phyloP scores from a whole-genome alignment of 2,329 filamentous ascomycete species.

The Keithomyces neogunnii region DNA sequence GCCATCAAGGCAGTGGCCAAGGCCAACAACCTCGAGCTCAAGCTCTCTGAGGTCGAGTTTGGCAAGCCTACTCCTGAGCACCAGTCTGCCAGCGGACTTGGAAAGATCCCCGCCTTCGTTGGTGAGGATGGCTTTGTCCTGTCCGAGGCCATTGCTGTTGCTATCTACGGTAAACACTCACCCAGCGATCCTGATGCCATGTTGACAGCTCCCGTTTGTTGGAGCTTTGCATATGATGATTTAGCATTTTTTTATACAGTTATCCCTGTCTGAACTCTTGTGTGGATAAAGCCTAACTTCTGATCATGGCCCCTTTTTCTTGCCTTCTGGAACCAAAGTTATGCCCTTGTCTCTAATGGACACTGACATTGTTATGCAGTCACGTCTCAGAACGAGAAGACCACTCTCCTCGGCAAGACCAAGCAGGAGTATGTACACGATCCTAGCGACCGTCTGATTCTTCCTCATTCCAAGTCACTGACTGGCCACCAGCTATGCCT shows the following conservation, averaged over 20 bases:
- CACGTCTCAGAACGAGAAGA: constrained; percentile 99
- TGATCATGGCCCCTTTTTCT: constrained; percentile 40
- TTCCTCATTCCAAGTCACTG: neutral
- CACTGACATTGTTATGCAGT: constrained; percentile 49
- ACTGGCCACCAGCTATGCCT: constrained; percentile 59
- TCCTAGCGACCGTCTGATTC: neutral
- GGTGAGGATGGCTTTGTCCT: constrained; percentile 86
- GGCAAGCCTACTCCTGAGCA: constrained; percentile 65
- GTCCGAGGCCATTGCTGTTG: constrained; percentile 86
- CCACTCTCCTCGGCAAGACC: constrained; percentile 96
- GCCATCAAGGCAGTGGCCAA: constrained; percentile 90
- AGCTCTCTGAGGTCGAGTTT: constrained; percentile 66
- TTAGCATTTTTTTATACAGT: constrained; percentile 69
- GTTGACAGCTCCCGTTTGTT: neutral
- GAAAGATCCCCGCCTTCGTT: constrained; percentile 88
- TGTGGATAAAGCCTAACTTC: constrained; percentile 92
- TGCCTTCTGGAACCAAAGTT: constrained; percentile 9
- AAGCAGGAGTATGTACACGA: constrained; percentile 79
- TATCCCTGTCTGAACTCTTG: constrained; percentile 96
- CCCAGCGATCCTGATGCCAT: neutral
- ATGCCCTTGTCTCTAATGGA: neutral
- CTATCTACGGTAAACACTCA: constrained; percentile 81
- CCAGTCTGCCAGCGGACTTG: constrained; percentile 75
- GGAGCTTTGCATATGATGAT: constrained; percentile 51
- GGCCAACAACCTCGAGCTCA: constrained; percentile 90